phyloP scores from a whole-genome alignment of 2,329 filamentous ascomycete species.

The Pseudogymnoascus sp. region DNA sequence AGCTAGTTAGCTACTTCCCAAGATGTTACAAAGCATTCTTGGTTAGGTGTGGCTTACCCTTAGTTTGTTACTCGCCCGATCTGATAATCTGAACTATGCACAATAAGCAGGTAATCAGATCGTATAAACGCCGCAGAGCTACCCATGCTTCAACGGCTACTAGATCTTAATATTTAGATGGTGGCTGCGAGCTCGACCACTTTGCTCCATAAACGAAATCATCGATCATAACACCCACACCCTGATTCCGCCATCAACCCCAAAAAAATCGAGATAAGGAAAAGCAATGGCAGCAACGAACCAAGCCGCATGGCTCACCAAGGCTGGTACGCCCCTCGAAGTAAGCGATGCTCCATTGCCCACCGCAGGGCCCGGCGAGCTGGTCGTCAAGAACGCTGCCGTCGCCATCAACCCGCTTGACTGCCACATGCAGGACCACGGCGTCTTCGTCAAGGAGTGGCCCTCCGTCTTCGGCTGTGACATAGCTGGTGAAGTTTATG shows the following conservation, averaged over 20 bases:
- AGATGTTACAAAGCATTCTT: too few species aligned
- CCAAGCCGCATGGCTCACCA: slow-evolving; percentile 15
- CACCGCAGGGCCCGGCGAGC: slow-evolving; percentile 28
- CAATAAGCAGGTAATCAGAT: not conserved
- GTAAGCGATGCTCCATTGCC: slow-evolving; percentile 31
- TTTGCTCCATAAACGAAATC: not conserved
- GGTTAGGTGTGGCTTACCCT: too few species aligned
- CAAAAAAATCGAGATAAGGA: not conserved
- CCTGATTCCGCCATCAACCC: not conserved
- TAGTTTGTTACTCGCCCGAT: too few species aligned
- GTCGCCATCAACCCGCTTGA: slow-evolving; percentile 37
- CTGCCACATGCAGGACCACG: slow-evolving; percentile 14
- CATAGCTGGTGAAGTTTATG: not conserved
- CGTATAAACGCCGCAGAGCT: not conserved
- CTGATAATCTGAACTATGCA: not conserved
- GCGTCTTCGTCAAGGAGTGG: slow-evolving; percentile 13
- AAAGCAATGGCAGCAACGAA: not conserved
- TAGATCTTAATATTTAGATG: not conserved
- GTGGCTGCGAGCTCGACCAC: not conserved
- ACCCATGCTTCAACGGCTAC: not conserved
- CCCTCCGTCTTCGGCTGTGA: slow-evolving; percentile 3
- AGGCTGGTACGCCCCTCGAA: slow-evolving; percentile 26
- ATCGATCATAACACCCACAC: not conserved
- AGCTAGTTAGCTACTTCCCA: not conserved
- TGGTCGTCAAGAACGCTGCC: slow-evolving; percentile 33